Evolutionary conservation across 75 land plant genomes (phyloP), one percentile per base, ranked within the genome.

Genomic region (Pseudotsuga menziesii): DNA sequence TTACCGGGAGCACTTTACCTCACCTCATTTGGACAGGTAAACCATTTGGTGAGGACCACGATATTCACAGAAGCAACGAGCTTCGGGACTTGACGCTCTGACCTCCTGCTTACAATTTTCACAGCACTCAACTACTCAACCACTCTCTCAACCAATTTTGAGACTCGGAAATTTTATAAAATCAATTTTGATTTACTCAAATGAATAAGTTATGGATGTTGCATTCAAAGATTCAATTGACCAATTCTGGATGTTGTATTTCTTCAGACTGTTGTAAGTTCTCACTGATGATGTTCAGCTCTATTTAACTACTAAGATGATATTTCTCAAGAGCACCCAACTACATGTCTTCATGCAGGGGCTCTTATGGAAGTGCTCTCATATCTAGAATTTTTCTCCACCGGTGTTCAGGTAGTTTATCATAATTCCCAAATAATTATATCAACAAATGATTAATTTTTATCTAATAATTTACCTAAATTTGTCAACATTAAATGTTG

Each of bases 351-450:
- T 48, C 84, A 93, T 27, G 85, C 86, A 44, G 99, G 99, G 66
- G 98, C 95, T 26, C 87, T 97, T 22, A 89, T 97, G 91, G 99
- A 98, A 48, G 99, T 94, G 44, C 83, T 97, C 23, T 94, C 98
- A 15, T 97, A 94, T 83, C 84, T 97, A 41, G 99, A 97, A 71
- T 97, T 97, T 86, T 97, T 97, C 84, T 97, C 99, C 4, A 97
- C 98, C 8, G 98, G 98, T 23, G 96, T 97, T 58, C 99, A 94
- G 90, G 99, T 91, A 82, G 75, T 70, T 72, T 25, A 73, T 56
- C 17, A 2, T 23, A 48, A 26, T 23, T 44, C 25, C 9, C 23
- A 29, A 7, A 23, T 17, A 73, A 3, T 23, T 73, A 48, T 16
- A 56, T 48, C 27, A 26, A 16, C 75, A 44, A 41, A 20, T 13